These are phyloP conservation scores for Talaromyces marneffei DNA, from an alignment of 2,329 filamentous ascomycete species.

Conservation along the genomic window DNA sequence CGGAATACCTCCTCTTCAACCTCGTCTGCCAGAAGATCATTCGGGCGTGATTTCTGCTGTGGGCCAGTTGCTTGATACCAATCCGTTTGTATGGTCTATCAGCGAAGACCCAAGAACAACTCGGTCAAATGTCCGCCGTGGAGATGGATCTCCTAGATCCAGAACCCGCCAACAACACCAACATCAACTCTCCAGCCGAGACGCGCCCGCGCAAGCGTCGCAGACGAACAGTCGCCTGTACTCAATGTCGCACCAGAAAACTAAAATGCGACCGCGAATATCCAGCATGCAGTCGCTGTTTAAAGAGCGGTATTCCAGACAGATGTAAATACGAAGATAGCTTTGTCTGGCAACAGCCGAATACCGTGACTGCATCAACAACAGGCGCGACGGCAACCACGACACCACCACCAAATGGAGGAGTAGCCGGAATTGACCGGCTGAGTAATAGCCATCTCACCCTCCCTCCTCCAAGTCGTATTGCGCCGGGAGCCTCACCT, in stretches of 20 bases:
- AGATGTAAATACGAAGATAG: constrained; percentile 39
- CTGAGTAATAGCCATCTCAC: background rate
- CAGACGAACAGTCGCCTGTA: constrained; percentile 38
- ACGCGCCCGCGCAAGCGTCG: constrained; percentile 32
- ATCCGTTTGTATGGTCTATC: background rate
- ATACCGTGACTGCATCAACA: constrained; percentile 24
- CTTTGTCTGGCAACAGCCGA: constrained; percentile 36
- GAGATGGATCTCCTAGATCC: constrained; percentile 6
- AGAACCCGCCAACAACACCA: background rate
- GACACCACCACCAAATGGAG: background rate
- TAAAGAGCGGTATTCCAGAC: constrained; percentile 31
- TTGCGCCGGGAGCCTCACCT: constrained; percentile 1
- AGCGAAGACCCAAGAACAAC: background rate
- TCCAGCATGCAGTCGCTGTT: constrained; percentile 36
- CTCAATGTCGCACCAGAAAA: constrained; percentile 38
- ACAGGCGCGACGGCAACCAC: background rate
- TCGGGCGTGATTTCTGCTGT: background rate
- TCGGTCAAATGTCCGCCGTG: background rate
- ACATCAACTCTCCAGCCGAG: background rate
- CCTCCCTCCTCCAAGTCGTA: constrained; percentile 8
- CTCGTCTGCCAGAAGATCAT: background rate
- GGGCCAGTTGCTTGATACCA: background rate
- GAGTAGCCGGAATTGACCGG: background rate
- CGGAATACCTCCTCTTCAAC: background rate
- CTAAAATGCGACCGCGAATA: constrained; percentile 40